Base-by-base conservation (phyloP, 306 rosid species). In the Styphnolobium japonicum region DNA sequence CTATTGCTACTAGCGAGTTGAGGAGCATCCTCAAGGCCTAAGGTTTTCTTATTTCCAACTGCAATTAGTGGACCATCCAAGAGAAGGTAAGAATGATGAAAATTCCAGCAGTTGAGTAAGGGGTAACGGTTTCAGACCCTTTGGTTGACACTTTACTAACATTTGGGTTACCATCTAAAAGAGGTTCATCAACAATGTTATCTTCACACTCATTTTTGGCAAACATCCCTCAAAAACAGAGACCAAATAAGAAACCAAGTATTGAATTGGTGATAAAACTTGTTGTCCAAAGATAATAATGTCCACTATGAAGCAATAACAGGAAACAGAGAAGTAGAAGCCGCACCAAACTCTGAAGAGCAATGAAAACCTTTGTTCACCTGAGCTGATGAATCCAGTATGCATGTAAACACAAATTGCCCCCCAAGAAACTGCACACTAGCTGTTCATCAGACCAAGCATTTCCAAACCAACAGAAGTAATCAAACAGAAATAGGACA, bases 11-110 rank as follows among this genome's bases (percentile, higher is more conserved):
- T 42, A 37, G 15, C 29, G 14, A 76, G 81, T 7, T 76, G 73
- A 3, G 73, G 81, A n/a, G 64, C 72, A 76, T 76, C 81, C 19
- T 64, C 53, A 51, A 64, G 64, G 64, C 49, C 73, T 76, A 76
- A 4, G 0, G 51, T 8, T 45, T 64, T 76, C 39, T 76, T 64
- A 4, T 76, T 76, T 27, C 73, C 81, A 48, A 5, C 27, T 31
- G 73, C n/a, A 46, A 76, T 48, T 11, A 76, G 64, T 8, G 65
- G 27, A 34, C 55, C 11, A 76, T 19, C 81, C 81, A 76, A 21
- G 72, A 63, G 73, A 76, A 23, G 3, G 72, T 64, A 34, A 76
- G 73, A 65, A 34, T 76, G 65, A 64, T 64, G 51, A 76, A 76
- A 76, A 76, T 6, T 22, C 81, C 65, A 76, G 81, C 73, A 34